These are phyloP conservation scores for Paraphaeosphaeria sporulosa DNA, from an alignment of 2,329 filamentous ascomycete species.

Conservation along the genomic window DNA sequence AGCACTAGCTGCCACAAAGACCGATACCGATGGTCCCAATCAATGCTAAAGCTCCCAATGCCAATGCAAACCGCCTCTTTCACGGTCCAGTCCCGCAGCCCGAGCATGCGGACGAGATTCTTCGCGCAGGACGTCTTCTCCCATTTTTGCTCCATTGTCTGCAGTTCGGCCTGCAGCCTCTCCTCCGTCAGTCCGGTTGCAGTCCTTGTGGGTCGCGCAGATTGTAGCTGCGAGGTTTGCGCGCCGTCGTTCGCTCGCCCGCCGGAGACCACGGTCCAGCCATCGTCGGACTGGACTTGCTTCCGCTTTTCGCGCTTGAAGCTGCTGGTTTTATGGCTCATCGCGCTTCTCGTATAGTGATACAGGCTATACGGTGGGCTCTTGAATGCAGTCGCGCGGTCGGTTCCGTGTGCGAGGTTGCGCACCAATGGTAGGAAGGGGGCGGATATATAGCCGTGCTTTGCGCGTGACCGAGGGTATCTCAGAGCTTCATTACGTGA, in stretches of 20 bases:
- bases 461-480: not conserved
- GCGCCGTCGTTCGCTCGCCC: constrained; percentile 13
- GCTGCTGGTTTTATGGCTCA: constrained; percentile 8
- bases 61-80: constrained; percentile 44
- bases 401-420: not conserved
- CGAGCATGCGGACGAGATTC: constrained; percentile 26
- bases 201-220: constrained; percentile 23
- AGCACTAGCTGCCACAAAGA: constrained; percentile 49
- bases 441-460: not conserved
- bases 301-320: constrained; percentile 40
- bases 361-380: not conserved
- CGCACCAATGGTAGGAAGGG: not conserved
- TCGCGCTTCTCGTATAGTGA: not conserved
- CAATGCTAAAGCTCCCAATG: constrained; percentile 45
- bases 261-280: constrained; percentile 44
- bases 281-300: constrained; percentile 39
- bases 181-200: constrained; percentile 36
- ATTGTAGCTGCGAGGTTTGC: constrained; percentile 10
- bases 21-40: constrained; percentile 44
- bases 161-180: constrained; percentile 33
- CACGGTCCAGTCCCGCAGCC: constrained; percentile 22
- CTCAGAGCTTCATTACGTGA: not conserved
- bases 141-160: constrained; percentile 34
- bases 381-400: not conserved
- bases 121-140: constrained; percentile 30